These are phyloP conservation scores for Primulina eburnea DNA, from an alignment of 257 asterid species.

Conservation along the genomic window DNA sequence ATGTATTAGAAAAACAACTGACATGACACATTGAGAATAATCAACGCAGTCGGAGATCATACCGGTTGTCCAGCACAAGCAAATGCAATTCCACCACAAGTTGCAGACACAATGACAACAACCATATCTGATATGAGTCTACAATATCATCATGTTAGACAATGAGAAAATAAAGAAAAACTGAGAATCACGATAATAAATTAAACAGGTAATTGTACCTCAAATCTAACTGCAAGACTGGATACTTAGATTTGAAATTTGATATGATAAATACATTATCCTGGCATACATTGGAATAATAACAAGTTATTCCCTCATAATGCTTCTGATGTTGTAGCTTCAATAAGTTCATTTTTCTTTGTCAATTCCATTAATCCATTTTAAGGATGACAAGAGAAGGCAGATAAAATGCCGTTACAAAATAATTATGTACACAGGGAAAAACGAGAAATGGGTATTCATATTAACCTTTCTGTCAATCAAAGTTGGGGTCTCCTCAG, in stretches of 20 bases:
- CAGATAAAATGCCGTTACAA: neutral
- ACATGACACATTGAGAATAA: constrained; percentile 15
- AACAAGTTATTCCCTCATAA: constrained; percentile 12
- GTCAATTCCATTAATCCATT: neutral
- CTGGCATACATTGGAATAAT: constrained; percentile 35
- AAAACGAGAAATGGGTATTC: neutral
- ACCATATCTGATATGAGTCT: constrained; percentile 98
- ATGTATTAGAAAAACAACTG: constrained; percentile 23
- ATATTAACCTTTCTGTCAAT: constrained; percentile 88
- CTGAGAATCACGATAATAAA: constrained; percentile 22
- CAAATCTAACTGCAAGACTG: constrained; percentile 89
- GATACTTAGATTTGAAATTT: constrained; percentile 92
- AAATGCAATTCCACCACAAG: constrained; percentile 98
- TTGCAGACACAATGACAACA: constrained; percentile 96
- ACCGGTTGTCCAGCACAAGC: constrained; percentile 99
- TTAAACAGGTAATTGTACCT: constrained; percentile 49
- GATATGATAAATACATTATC: constrained; percentile 96
- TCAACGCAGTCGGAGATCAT: constrained; percentile 32
- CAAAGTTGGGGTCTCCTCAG: constrained; percentile 94
- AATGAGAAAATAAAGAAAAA: constrained; percentile 17
- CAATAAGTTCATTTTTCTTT: constrained; percentile 10
- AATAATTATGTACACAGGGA: constrained; percentile 1
- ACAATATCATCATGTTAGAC: constrained; percentile 30
- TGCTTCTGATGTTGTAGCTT: constrained; percentile 13
- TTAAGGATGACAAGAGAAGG: constrained; percentile 1